phyloP scores from a whole-genome alignment of 768 basidiomycete species.

The Mycena galericulata region DNA sequence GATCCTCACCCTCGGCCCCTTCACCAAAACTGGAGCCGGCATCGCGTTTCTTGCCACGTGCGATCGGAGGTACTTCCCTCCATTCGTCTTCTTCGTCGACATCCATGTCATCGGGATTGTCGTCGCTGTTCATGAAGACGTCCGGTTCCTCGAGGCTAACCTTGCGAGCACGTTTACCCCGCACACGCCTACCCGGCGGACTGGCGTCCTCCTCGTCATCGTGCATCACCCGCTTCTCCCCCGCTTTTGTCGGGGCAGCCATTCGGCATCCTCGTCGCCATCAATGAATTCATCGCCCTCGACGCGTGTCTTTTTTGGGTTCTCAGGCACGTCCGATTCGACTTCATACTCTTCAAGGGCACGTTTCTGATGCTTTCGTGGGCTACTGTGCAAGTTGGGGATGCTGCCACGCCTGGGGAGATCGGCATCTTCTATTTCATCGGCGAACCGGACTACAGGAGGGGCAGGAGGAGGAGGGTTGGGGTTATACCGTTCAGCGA shows the following conservation, averaged over 20 bases:
- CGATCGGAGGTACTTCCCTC: conserved; percentile 54
- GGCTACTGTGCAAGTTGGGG: conserved; percentile 43
- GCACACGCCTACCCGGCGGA: conserved; percentile 47
- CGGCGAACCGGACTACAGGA: conserved; percentile 35
- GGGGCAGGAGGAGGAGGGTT: conserved; percentile 35
- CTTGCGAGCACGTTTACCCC: conserved; percentile 70
- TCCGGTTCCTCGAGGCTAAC: conserved; percentile 57
- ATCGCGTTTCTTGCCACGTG: conserved; percentile 81
- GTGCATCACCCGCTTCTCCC: conserved; percentile 58
- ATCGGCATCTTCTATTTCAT: conserved; percentile 36
- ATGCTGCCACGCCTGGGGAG: conserved; percentile 45
- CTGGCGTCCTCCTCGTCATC: conserved; percentile 60
- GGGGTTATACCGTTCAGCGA: conserved; percentile 54
- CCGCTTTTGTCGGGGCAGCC: conserved; percentile 50
- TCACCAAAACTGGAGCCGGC: conserved; percentile 80
- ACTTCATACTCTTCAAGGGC: conserved; percentile 55
- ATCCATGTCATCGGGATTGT: conserved; percentile 58
- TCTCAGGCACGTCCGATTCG: conserved; percentile 55
- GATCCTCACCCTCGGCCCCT: conserved; percentile 48
- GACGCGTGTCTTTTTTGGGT: conserved; percentile 65
- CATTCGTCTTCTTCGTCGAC: conserved; percentile 60
- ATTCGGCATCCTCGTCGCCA: conserved; percentile 61
- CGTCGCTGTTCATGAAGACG: conserved; percentile 43
- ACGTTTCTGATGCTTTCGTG: conserved; percentile 55
- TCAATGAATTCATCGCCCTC: conserved; percentile 61